A percentile compares a stretch with the other conserved stretches of the same genome.
These are phyloP conservation scores for Apiospora hydei DNA, from an alignment of 2,329 filamentous ascomycete genomes.

Conservation along the genomic window DNA sequence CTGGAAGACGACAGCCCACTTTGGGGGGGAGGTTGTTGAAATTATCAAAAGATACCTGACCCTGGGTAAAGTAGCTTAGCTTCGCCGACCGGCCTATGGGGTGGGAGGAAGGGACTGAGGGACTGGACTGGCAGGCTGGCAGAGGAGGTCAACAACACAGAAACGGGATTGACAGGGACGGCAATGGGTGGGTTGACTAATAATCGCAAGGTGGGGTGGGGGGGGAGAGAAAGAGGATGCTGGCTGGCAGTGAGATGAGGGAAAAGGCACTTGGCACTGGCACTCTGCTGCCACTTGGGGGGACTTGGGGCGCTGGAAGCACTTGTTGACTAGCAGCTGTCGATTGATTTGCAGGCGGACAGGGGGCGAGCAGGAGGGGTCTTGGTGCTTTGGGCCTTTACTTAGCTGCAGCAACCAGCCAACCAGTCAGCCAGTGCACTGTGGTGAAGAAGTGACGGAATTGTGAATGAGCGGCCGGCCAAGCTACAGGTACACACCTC, in stretches of 20 bases:
- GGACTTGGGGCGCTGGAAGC: neutral
- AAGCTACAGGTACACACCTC: neutral
- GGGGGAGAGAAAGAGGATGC: neutral
- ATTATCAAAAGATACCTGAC: slow-evolving; percentile 29
- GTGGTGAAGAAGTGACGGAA: neutral
- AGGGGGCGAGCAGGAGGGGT: slow-evolving; percentile 2
- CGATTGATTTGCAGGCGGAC: neutral
- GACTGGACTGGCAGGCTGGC: slow-evolving; percentile 11
- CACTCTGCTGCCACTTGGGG: neutral
- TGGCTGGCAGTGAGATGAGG: neutral
- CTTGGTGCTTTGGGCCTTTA: neutral
- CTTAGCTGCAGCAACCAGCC: neutral
- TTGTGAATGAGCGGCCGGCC: neutral
- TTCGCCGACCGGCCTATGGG: slow-evolving; percentile 16
- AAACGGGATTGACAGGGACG: slow-evolving; percentile 21
- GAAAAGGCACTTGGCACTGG: slow-evolving; percentile 2
- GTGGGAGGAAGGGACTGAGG: neutral
- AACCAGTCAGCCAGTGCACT: neutral
- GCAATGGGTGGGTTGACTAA: slow-evolving; percentile 18
- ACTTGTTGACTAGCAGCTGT: neutral
- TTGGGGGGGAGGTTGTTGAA: slow-evolving; percentile 25
- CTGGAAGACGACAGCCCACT: slow-evolving; percentile 20
- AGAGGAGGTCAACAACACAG: slow-evolving; percentile 29
- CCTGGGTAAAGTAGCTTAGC: slow-evolving; percentile 3
- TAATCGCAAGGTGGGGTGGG: neutral